Evolutionary conservation across 2,329 filamentous ascomycete species (phyloP), one percentile per base, ranked within the genome.

Genomic region (Akanthomyces lecanii): DNA sequence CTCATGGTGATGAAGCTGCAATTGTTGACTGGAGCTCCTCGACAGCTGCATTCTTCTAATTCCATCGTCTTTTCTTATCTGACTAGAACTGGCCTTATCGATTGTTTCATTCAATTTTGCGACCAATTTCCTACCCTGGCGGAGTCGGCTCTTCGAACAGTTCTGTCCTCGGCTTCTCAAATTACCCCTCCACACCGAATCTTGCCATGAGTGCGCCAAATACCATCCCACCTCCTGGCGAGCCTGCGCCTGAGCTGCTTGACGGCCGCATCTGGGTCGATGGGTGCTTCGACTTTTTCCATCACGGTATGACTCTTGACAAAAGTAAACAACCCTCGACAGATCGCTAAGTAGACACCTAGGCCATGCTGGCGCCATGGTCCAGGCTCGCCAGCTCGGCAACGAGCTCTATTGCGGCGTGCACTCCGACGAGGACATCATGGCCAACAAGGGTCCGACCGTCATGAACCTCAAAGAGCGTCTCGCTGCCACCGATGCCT

Each of bases 231-330:
- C 62, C 62, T 21, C 51, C 72, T 48, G 81, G 81, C 64, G 76
- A 81, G 51, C 77, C 83, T 52, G 82, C 81, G 61, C 79, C 81
- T 42, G 80, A 83, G 73, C 77, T 86, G 10, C 76, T 84, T 40
- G 84, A 86, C 33, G 87, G 90, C 70, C 88, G 94, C 68, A 91
- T 99, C 71, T 99, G 96, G 96, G 90, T 99, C 30, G 95, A 99
- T 75, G 95, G 95, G 66, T 99, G 95, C 82, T 99, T 97, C 79
- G 95, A 99, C 80, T 99, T 99, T 78, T 96, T 93, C 78, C 95
- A 99, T 76, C 95, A 98, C 75, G 95, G 91, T 92, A 76, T 68
- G 79, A 16, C 10, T 3, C 16, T 11, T 16, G 11, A 40, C 4
- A 16, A 16, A 11, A 16, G 38, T 11, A 40, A 16, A 16, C 0